Evolutionary conservation across 192 early-diverging fungal genomes (phyloP).

Genomic region (Kickxella alabastrina): DNA sequence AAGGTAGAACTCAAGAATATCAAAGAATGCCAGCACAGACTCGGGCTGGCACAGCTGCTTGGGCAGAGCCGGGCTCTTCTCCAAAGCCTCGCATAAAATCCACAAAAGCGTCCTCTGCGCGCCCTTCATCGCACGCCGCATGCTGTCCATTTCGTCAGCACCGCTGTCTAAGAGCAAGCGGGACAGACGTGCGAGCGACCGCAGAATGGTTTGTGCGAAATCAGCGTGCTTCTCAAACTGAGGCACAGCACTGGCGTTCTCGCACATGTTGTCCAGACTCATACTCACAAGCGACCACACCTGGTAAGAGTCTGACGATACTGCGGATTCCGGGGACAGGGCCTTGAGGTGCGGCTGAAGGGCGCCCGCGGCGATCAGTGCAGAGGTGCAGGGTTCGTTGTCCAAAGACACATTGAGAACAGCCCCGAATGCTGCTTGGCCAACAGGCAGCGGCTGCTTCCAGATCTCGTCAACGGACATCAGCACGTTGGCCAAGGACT

Average conservation of each 20-base stretch:
- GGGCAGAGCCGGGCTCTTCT: constrained; percentile 25
- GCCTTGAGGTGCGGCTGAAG: constrained; percentile 15
- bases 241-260: constrained; percentile 7
- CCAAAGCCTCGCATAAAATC: constrained; percentile 32
- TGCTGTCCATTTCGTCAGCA: background rate
- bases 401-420: constrained; percentile 36
- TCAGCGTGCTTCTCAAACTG: constrained; percentile 19
- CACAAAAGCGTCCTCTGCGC: constrained; percentile 40
- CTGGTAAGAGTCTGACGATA: background rate
- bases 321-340: constrained; percentile 8
- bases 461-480: constrained; percentile 8
- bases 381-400: constrained; percentile 9
- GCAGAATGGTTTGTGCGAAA: constrained; percentile 10
- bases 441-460: constrained; percentile 32
- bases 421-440: constrained; percentile 38
- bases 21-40: constrained; percentile 22
- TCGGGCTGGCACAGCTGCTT: constrained; percentile 33
- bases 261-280: constrained; percentile 43
- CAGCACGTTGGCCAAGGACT: constrained; percentile 7
- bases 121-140: constrained; percentile 7
- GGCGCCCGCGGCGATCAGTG: constrained; percentile 17
- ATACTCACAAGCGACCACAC: constrained; percentile 22
- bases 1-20: constrained; percentile 25
- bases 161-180: constrained; percentile 1
- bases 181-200: constrained; percentile 6